A percentile compares a stretch with the other conserved stretches of the same genome.
phyloP scores from a whole-genome alignment of 306 rosid species.

The Lathyrus aphaca region DNA sequence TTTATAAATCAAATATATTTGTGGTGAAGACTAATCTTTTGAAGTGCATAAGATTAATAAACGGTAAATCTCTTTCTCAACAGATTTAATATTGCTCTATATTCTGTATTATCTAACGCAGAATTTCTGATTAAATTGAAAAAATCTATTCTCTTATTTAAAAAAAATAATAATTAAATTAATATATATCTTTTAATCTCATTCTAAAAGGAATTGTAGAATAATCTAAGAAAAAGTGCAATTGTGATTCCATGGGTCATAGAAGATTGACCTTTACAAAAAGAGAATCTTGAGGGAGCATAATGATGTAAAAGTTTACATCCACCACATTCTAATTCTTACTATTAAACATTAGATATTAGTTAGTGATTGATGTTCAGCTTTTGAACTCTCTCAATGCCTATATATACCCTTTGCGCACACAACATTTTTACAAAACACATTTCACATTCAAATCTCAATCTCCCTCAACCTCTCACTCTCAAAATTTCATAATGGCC shows the following conservation, averaged over 20 bases:
- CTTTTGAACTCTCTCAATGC: not conserved
- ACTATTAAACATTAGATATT: conserved; percentile 1
- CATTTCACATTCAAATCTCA: not conserved
- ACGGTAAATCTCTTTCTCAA: no score
- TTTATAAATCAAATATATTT: no score
- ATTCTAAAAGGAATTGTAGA: no score
- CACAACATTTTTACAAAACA: conserved; percentile 40
- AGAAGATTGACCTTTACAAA: conserved; percentile 13
- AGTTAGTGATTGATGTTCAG: not conserved
- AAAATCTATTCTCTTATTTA: no score
- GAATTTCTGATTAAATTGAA: no score
- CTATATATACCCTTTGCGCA: conserved; percentile 53
- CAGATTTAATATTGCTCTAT: no score
- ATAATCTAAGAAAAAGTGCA: not conserved
- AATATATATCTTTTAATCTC: no score
- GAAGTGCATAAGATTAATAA: no score
- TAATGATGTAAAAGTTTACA: conserved; percentile 41
- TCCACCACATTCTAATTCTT: conserved; percentile 35
- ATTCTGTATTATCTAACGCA: no score
- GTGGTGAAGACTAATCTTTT: no score
- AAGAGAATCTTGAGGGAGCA: conserved; percentile 54
- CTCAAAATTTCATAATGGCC: conserved; percentile 45
- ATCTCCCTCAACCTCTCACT: conserved; percentile 9
- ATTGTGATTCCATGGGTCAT: not conserved
- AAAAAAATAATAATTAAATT: no score